phyloP scores from a whole-genome alignment of 1,284 basidiomycete genomes.

The Malassezia equina region DNA sequence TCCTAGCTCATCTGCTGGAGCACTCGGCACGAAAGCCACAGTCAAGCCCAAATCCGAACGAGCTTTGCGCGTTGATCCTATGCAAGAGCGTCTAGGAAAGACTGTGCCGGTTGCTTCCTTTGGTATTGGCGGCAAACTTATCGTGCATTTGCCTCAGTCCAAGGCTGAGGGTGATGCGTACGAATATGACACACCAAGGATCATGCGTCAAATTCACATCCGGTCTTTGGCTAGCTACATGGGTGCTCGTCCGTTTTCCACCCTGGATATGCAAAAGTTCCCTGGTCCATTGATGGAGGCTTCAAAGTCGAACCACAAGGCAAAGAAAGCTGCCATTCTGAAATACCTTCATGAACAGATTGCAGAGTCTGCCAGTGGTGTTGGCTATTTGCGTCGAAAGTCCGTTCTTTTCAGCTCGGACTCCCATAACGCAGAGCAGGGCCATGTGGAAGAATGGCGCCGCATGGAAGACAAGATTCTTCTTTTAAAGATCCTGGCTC shows the following conservation, averaged over 20 bases:
- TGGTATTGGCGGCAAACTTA: conserved; percentile 40
- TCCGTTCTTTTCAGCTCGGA: conserved; percentile 5
- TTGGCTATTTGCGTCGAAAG: conserved; percentile 33
- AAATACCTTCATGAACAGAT: conserved; percentile 37
- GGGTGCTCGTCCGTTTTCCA: conserved; percentile 26
- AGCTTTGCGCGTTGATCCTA: conserved; percentile 18
- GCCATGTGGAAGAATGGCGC: conserved; percentile 25
- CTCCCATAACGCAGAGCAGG: not conserved
- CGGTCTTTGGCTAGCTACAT: conserved; percentile 25
- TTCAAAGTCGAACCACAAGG: conserved; percentile 23
- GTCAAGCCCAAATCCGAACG: not conserved
- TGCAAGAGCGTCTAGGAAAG: conserved; percentile 28
- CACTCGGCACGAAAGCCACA: not conserved
- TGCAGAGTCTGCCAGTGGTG: conserved; percentile 30
- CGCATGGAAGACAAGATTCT: conserved; percentile 38
- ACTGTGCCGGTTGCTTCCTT: conserved; percentile 37
- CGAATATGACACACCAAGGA: conserved; percentile 9
- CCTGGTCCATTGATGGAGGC: conserved; percentile 41
- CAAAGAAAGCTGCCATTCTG: conserved; percentile 35
- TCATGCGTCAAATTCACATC: conserved; percentile 23
- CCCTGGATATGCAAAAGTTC: conserved; percentile 36
- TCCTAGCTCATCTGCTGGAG: not conserved
- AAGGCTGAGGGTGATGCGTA: conserved; percentile 8
- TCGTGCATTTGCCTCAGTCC: conserved; percentile 34
- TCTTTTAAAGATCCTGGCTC: conserved; percentile 30